Conservation (phyloP, 129 eudicot genomes). For the Tagetes patula region DNA sequence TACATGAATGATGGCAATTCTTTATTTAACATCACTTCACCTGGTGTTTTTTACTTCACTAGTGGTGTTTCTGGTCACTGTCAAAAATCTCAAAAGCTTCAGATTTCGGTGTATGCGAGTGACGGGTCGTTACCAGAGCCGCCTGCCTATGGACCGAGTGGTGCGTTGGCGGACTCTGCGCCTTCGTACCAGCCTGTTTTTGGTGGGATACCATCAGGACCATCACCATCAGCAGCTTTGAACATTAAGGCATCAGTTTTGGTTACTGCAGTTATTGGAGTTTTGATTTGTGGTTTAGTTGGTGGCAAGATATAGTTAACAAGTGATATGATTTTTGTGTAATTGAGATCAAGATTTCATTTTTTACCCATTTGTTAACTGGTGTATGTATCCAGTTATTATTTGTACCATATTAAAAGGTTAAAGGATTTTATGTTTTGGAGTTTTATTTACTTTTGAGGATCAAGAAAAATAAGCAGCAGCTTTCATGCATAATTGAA, state of each 20-base stretch:
- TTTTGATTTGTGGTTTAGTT: conserved; percentile 41
- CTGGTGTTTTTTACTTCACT: conserved; percentile 80
- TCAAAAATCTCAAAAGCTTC: conserved; percentile 67
- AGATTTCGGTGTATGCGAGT: conserved; percentile 43
- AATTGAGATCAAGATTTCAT: conserved; percentile 23
- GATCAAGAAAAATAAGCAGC: conserved; percentile 25
- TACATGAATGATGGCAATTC: conserved; percentile 84
- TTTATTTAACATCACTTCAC: conserved; percentile 66
- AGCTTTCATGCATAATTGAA: conserved; percentile 22
- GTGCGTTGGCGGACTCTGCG: conserved; percentile 48
- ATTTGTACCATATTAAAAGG: conserved; percentile 23
- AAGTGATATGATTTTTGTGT: conserved; percentile 17
- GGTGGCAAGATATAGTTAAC: conserved; percentile 29
- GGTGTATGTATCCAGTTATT: conserved; percentile 7
- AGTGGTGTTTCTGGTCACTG: conserved; percentile 84
- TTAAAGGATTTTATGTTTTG: conserved; percentile 9
- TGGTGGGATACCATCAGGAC: conserved; percentile 72
- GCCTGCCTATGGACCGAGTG: conserved; percentile 53
- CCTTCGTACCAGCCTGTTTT: conserved; percentile 74
- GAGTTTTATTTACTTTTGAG: neutral
- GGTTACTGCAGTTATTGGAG: conserved; percentile 32
- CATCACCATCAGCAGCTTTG: conserved; percentile 43
- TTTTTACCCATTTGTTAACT: conserved; percentile 10
- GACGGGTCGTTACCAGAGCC: conserved; percentile 53
- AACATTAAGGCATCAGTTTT: conserved; percentile 28